A percentile compares a stretch with the other conserved stretches of the same genome.
Conservation (phyloP, 352 stramenopile species). For the Phytophthora aleatoria region DNA sequence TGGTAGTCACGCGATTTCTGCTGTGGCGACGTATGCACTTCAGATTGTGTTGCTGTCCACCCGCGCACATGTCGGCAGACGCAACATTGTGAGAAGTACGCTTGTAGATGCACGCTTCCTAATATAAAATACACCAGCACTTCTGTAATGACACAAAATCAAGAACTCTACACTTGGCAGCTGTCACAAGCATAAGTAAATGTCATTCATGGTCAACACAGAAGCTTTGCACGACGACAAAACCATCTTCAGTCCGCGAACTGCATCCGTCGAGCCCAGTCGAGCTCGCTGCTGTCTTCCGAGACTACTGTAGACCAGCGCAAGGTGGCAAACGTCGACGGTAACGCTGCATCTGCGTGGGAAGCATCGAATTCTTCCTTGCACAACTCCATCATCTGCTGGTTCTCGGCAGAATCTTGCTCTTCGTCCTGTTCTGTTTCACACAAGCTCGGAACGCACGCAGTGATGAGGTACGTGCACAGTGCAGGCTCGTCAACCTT, state of each 20-base stretch:
- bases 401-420: conserved; percentile 32
- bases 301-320: conserved; percentile 82
- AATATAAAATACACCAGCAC: conserved; percentile 41
- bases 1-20: conserved; percentile 66
- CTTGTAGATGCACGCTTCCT: conserved; percentile 75
- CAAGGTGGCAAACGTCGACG: conserved; percentile 67
- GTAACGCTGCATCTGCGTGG: conserved; percentile 32
- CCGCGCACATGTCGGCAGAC: conserved; percentile 45
- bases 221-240: conserved; percentile 17
- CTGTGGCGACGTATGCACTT: conserved; percentile 65
- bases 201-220: conserved; percentile 28
- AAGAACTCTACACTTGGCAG: conserved; percentile 13
- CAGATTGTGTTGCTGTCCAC: conserved; percentile 44
- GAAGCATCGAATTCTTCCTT: conserved; percentile 51
- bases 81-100: conserved; percentile 56
- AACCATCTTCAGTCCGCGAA: conserved; percentile 42
- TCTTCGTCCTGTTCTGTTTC: conserved; percentile 36
- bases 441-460: conserved; percentile 83
- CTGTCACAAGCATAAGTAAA: conserved; percentile 24
- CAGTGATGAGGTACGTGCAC: conserved; percentile 79
- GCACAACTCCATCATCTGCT: conserved; percentile 53
- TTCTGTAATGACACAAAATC: background rate
- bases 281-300: conserved; percentile 85
- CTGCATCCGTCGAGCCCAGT: conserved; percentile 77
- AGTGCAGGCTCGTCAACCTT: conserved; percentile 84